phyloP scores from a whole-genome alignment of 345 rosid genomes.

The Durio zibethinus region DNA sequence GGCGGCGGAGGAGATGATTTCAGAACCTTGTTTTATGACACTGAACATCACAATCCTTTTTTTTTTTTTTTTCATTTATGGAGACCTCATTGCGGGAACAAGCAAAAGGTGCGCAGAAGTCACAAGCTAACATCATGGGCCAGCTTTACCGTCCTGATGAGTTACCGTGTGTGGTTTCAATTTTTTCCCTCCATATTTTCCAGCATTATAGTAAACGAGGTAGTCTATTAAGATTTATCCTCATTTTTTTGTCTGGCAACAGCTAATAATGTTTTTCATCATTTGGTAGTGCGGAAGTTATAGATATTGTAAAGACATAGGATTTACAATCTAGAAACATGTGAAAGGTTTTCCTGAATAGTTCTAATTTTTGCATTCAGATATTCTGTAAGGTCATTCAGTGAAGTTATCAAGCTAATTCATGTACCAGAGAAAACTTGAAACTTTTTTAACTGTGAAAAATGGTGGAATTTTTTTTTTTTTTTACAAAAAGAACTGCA shows the following conservation, averaged over 20 bases:
- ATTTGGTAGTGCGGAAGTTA: neutral
- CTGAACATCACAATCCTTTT: conserved; percentile 44
- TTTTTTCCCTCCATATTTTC: neutral
- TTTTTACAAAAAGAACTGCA: neutral
- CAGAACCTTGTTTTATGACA: conserved; percentile 8
- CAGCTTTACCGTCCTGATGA: conserved; percentile 6
- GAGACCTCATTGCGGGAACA: neutral
- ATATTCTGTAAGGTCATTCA: neutral
- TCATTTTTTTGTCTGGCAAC: neutral
- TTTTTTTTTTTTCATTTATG: neutral
- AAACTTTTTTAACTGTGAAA: neutral
- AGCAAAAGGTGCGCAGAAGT: conserved; percentile 12
- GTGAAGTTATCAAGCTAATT: neutral
- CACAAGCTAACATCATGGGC: conserved; percentile 2
- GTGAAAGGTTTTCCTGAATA: neutral
- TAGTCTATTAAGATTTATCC: neutral
- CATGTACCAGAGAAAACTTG: neutral
- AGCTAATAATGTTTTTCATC: conserved; percentile 2
- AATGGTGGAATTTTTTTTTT: neutral
- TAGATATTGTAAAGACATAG: conserved; percentile 10
- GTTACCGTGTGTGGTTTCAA: neutral
- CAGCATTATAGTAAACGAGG: neutral
- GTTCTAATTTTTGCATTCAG: conserved; percentile 4
- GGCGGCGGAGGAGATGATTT: conserved; percentile 46
- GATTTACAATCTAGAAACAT: conserved; percentile 2